phyloP scores from a whole-genome alignment of 441 rosid species.

The Gossypium gossypioides region DNA sequence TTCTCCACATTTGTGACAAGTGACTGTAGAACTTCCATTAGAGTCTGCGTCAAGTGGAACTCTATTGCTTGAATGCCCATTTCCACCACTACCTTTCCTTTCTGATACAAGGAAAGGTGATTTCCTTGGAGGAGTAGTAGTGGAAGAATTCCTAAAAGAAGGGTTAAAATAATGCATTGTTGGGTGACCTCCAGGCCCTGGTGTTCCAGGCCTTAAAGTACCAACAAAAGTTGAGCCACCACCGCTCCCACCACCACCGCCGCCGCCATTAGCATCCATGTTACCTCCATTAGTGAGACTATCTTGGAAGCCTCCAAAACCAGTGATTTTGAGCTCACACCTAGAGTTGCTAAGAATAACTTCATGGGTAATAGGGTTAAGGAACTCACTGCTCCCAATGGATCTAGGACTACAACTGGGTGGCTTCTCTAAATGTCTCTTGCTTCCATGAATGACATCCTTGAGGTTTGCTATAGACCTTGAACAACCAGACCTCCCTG shows the following conservation, averaged over 20 bases:
- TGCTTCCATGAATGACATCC: conserved; percentile 95
- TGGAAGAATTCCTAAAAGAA: conserved; percentile 38
- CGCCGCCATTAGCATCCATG: not conserved
- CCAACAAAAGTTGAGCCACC: conserved; percentile 60
- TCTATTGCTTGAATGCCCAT: conserved; percentile 39
- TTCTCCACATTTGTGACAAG: conserved; percentile 95
- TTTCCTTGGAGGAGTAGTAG: conserved; percentile 46
- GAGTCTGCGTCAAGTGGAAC: conserved; percentile 53
- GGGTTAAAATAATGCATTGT: conserved; percentile 66
- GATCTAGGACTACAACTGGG: conserved; percentile 94
- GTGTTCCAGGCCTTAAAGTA: conserved; percentile 81
- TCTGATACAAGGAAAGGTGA: conserved; percentile 33
- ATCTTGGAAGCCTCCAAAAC: conserved; percentile 53
- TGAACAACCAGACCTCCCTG: conserved; percentile 79
- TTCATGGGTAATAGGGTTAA: conserved; percentile 88
- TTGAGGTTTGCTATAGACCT: conserved; percentile 94
- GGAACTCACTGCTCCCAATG: conserved; percentile 94
- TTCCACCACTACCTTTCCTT: conserved; percentile 35
- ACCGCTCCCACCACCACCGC: conserved; percentile 16
- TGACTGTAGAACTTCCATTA: conserved; percentile 44
- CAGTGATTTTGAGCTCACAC: conserved; percentile 91
- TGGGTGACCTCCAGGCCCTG: conserved; percentile 59
- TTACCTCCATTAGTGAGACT: conserved; percentile 25
- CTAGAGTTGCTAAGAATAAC: conserved; percentile 78
- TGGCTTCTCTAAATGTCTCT: conserved; percentile 73